phyloP scores from a whole-genome alignment of 805 yeast genomes.

The Vanderwaltozyma tropicalis region DNA sequence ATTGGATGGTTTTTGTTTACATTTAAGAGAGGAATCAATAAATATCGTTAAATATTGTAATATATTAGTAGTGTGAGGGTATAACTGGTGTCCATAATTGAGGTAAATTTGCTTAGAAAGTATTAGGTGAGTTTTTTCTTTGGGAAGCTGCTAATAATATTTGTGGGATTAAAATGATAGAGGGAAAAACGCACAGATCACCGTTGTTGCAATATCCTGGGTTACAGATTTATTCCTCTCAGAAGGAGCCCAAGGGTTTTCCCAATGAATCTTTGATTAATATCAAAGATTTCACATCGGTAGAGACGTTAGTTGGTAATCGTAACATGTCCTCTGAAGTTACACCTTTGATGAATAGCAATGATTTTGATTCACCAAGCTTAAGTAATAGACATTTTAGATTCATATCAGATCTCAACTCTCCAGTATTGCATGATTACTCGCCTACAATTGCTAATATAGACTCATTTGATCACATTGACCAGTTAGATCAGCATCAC shows the following conservation, averaged over 20 bases:
- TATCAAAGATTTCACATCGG: too few relatives aligned
- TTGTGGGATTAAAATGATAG: too few relatives aligned
- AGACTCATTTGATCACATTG: slow-evolving; percentile 6
- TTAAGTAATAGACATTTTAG: background rate
- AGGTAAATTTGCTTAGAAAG: too few relatives aligned
- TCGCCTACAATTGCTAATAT: slow-evolving; percentile 22
- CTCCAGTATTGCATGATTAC: slow-evolving; percentile 12
- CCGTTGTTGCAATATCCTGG: slow-evolving; percentile 6
- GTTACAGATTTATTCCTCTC: slow-evolving; percentile 8
- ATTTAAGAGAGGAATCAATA: too few relatives aligned
- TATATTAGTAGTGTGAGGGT: too few relatives aligned
- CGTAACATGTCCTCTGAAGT: background rate
- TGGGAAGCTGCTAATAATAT: too few relatives aligned
- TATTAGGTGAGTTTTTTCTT: too few relatives aligned
- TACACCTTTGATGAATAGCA: background rate
- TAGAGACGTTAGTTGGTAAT: too few relatives aligned
- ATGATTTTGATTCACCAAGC: background rate
- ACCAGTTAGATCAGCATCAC: background rate
- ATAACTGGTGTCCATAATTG: too few relatives aligned
- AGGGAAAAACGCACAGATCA: background rate
- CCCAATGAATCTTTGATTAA: background rate
- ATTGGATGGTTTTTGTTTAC: too few relatives aligned
- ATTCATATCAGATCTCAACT: slow-evolving; percentile 1
- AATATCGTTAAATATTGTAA: too few relatives aligned
- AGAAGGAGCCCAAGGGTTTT: background rate